phyloP scores from a whole-genome alignment of 225 moss, liverwort and hornwort species.

The Sphagnum tenellum region DNA sequence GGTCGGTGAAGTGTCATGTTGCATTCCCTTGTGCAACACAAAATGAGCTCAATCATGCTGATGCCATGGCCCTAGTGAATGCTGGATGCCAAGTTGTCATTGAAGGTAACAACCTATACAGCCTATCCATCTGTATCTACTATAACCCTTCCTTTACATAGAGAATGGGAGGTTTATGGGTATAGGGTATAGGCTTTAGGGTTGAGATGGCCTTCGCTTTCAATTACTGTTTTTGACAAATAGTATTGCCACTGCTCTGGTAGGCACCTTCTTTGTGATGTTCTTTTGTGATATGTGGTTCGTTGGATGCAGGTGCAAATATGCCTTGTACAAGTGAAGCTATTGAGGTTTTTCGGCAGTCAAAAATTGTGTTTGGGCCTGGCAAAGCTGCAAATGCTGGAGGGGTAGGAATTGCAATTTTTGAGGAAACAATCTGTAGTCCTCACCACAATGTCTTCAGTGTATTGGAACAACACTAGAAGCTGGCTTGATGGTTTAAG shows the following conservation, averaged over 20 bases:
- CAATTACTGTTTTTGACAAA: too few species aligned
- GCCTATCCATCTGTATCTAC: too few species aligned
- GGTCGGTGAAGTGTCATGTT: conserved; percentile 93
- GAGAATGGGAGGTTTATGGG: too few species aligned
- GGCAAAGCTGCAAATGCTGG: conserved; percentile 60
- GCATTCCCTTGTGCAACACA: conserved; percentile 98
- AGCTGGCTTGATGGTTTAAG: too few species aligned
- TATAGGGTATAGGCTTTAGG: too few species aligned
- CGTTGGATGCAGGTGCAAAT: conserved; percentile 28
- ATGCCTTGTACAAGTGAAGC: conserved; percentile 58
- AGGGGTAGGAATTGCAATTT: conserved; percentile 21
- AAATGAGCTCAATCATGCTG: conserved; percentile 95
- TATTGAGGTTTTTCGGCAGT: conserved; percentile 43
- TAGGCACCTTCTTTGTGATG: too few species aligned
- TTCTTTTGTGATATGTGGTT: neutral
- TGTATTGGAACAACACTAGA: too few species aligned
- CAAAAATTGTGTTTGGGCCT: conserved; percentile 46
- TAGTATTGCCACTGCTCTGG: too few species aligned
- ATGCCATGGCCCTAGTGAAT: conserved; percentile 91
- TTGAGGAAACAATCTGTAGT: too few species aligned
- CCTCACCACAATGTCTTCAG: too few species aligned
- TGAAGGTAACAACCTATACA: conserved; percentile 22
- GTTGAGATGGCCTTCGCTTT: too few species aligned
- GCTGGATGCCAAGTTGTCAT: conserved; percentile 82
- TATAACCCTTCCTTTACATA: too few species aligned